Conservation (phyloP, 2,329 filamentous ascomycete species). For the Nakataea oryzae region DNA sequence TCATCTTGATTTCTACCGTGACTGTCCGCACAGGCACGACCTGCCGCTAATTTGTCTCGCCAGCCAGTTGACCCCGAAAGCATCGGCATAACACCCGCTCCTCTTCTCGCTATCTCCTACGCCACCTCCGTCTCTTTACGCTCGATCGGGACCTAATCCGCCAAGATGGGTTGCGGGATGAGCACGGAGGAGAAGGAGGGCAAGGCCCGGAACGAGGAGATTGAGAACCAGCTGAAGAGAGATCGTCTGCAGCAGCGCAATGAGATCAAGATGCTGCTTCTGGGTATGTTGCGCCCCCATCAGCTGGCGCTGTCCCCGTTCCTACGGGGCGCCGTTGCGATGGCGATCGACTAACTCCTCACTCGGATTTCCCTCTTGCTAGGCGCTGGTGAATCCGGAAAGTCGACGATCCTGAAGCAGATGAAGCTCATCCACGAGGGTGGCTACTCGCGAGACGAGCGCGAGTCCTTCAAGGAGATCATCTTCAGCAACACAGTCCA, state of each 20-base stretch:
- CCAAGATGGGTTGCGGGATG: slow-evolving; percentile 98
- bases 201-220: slow-evolving; percentile 99
- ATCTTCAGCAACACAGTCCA: slow-evolving; percentile 63
- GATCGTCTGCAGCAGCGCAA: slow-evolving; percentile 99
- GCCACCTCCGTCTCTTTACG: not conserved
- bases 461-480: slow-evolving; percentile 61
- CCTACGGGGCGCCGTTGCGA: too few relatives aligned
- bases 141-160: slow-evolving; percentile 20
- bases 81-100: not conserved
- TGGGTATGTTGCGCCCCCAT: slow-evolving; percentile 54
- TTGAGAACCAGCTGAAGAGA: slow-evolving; percentile 97
- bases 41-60: not conserved
- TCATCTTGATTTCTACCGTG: not conserved
- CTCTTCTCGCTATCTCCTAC: not conserved
- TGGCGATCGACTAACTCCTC: not conserved
- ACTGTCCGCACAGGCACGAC: not conserved
- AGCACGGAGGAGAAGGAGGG: slow-evolving; percentile 99
- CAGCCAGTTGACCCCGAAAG: not conserved
- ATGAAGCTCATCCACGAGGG: slow-evolving; percentile 99
- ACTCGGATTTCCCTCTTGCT: slow-evolving; percentile 6
- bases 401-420: slow-evolving; percentile 90
- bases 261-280: slow-evolving; percentile 99
- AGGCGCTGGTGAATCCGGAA: slow-evolving; percentile 97
- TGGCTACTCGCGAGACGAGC: slow-evolving; percentile 87
- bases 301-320: not conserved